Evolutionary conservation across 2,329 filamentous ascomycete species (phyloP).

Genomic region (Cylindrodendrum hubeiense): DNA sequence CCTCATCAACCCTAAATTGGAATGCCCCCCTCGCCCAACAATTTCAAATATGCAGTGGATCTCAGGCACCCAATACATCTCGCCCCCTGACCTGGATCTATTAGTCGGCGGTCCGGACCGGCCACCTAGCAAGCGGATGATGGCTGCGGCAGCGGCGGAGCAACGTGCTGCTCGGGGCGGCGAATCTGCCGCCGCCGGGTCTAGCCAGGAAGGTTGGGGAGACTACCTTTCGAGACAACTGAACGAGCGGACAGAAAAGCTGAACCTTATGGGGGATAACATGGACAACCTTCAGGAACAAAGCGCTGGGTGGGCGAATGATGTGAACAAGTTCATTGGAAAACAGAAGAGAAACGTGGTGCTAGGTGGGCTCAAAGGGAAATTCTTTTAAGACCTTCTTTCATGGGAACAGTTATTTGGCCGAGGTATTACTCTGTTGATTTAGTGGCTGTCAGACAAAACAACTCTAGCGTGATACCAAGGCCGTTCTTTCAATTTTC

Average conservation of each 20-base stretch:
- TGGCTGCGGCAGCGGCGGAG: constrained; percentile 82
- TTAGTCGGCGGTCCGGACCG: constrained; percentile 91
- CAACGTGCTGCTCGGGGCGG: constrained; percentile 68
- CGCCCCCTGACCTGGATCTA: constrained; percentile 87
- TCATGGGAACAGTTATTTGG: neutral
- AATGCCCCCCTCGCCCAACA: constrained; percentile 84
- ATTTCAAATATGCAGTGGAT: constrained; percentile 98
- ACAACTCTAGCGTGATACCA: neutral
- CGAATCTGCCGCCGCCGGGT: constrained; percentile 44
- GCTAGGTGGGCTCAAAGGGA: constrained; percentile 75
- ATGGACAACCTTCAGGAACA: constrained; percentile 87
- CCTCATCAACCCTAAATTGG: constrained; percentile 81
- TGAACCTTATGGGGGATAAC: constrained; percentile 84
- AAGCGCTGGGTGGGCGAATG: constrained; percentile 86
- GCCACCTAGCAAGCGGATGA: constrained; percentile 89
- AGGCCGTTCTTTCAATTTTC: no score
- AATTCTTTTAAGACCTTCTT: constrained; percentile 57
- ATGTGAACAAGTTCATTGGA: constrained; percentile 87
- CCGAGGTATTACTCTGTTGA: neutral
- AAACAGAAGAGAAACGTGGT: constrained; percentile 90
- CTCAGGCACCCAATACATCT: constrained; percentile 91
- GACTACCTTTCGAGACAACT: constrained; percentile 89
- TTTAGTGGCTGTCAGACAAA: neutral
- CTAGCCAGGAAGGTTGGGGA: constrained; percentile 73
- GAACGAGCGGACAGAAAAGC: constrained; percentile 89